Evolutionary conservation across 768 basidiomycete genomes (phyloP), one percentile per base, ranked within the genome.

Genomic region (Lactarius hengduanensis): DNA sequence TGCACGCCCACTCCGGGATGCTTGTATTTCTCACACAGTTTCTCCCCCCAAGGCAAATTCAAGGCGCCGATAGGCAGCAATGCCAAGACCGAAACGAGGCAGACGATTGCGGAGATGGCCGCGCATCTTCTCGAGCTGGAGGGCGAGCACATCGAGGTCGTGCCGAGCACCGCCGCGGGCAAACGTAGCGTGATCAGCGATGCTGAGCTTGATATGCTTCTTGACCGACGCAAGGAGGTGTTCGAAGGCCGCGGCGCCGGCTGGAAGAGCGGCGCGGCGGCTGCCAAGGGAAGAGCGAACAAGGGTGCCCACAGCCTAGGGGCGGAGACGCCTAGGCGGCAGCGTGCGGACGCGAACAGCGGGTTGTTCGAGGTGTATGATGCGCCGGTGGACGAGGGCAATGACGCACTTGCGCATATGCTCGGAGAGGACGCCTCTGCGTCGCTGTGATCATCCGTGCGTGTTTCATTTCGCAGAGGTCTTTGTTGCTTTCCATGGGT

Each of bases 141-240:
- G 73, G 90, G 90, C 18, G 93, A 98, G 77, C 88, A 94, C 74
- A 92, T 98, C 65, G 86, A 92, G 61, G 88, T 98, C 13, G 92
- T 94, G 20, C 86, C 86, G 2, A 83, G 86, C 71, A 91, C 87
- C 20, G 85, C 83, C 28, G 85, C 84, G 69, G 89, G 86, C 43
- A 88, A 88, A 74, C 79, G 81, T 55, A 84, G 84, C 40, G 86
- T 98, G 59, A 81, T 99, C 71, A 89, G 87, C 68, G 92, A 97
- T 61, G 83, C 82, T 47, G 93, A 97, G 71, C 77, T 99, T 41
- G 86, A 89, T 28, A 80, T 86, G 73, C 79, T 98, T 59, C 79
- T 98, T 41, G 96, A 97, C 71, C 82, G 96, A 36, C 80, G 87
- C 40, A 85, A 84, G 0, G 85, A 85, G 43, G 91, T 93, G 59